A percentile compares a stretch with the other conserved stretches of the same genome.
phyloP scores from a whole-genome alignment of 805 yeast species.

The Jamesozyma lodderae region DNA sequence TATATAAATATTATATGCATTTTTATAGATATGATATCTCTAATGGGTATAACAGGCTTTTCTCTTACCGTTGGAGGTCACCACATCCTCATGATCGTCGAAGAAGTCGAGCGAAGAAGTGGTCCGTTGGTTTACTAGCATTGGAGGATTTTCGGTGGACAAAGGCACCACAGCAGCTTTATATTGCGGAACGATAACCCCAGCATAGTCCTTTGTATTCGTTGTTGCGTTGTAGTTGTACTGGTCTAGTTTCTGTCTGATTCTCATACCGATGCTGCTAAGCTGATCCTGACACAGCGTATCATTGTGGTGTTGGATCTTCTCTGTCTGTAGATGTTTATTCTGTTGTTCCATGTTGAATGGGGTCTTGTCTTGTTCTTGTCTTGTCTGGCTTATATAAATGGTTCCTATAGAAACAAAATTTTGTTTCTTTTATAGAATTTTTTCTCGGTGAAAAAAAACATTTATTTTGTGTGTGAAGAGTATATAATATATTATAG shows the following conservation, averaged over 20 bases:
- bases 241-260: conserved; percentile 42
- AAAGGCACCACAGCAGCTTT: conserved; percentile 1
- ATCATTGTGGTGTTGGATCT: neutral
- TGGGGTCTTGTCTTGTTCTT: neutral
- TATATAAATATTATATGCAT: too few species aligned
- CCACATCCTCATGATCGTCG: neutral
- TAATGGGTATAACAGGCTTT: neutral
- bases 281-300: conserved; percentile 31
- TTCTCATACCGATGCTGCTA: conserved; percentile 59
- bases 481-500: too few species aligned
- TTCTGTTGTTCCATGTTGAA: too few species aligned
- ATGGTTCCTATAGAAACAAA: neutral
- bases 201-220: conserved; percentile 18
- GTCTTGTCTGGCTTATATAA: neutral
- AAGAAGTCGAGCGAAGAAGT: conserved; percentile 10
- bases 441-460: too few species aligned
- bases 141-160: conserved; percentile 18
- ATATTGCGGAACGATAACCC: conserved; percentile 22
- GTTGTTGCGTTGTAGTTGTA: neutral
- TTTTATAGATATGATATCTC: too few species aligned
- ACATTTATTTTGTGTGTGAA: too few species aligned
- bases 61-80: conserved; percentile 4
- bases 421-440: neutral
- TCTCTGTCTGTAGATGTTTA: neutral
- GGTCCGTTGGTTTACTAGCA: conserved; percentile 28